Percentiles rank a stretch among this genome's conserved stretches.
Conservation (phyloP, 129 eudicot genomes). For the Flaveria brownii region DNA sequence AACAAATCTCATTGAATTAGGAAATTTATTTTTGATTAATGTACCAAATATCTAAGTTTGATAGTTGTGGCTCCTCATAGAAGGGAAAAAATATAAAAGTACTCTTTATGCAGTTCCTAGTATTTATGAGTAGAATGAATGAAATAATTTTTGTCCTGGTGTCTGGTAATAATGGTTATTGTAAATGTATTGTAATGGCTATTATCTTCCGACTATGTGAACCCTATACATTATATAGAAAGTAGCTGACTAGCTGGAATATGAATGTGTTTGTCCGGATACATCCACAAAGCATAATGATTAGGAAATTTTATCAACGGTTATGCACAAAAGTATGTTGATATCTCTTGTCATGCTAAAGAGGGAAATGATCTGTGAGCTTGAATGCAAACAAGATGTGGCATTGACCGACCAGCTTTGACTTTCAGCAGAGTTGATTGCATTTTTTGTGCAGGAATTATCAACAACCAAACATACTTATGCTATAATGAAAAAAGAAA, state of each 20-base stretch:
- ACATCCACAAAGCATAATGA: neutral
- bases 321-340: neutral
- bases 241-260: slow-evolving; percentile 18
- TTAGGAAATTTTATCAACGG: neutral
- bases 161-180: neutral
- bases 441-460: slow-evolving; percentile 2
- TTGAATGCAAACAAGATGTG: neutral
- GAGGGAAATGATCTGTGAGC: neutral
- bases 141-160: neutral
- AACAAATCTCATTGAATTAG: neutral
- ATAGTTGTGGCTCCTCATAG: neutral
- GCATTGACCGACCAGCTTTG: neutral
- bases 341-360: neutral
- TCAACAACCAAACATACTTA: neutral
- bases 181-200: neutral
- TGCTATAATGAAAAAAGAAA: neutral
- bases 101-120: neutral
- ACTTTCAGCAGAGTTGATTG: slow-evolving; percentile 1
- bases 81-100: neutral
- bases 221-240: slow-evolving; percentile 15
- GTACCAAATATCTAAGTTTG: slow-evolving; percentile 6
- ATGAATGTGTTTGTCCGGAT: neutral
- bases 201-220: neutral
- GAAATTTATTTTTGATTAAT: slow-evolving; percentile 8
- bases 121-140: slow-evolving; percentile 10